Base-by-base conservation (phyloP, 768 basidiomycete genomes). In the Mycena capillaripes region DNA sequence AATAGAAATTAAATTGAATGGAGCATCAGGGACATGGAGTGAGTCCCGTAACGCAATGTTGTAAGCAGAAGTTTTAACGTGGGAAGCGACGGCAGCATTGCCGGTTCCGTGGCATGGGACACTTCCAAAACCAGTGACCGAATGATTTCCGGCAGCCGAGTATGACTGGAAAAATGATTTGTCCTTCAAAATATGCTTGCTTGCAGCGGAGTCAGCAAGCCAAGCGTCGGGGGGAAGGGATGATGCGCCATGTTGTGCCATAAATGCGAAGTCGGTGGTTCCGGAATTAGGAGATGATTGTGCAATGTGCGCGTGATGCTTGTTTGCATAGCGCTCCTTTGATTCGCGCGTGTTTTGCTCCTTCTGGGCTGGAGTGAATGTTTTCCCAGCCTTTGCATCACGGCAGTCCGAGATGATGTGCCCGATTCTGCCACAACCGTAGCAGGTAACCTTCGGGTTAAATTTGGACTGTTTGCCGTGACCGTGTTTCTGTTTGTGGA, bases 1-100 rank as follows among this genome's bases (percentile, higher is more conserved):
- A 34, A 73, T 70, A n/a, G 46, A 56, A 40, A 68, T 68, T 30
- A 69, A 46, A 44, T 60, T 74, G 52, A 71, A 62, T n/a, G 69
- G 58, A 34, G 72, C 66, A 17, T 69, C 64, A 19, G 67, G 68
- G 30, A 70, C 71, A 38, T 38, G 38, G 16, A 38, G 38, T 38
- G 38, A 10, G 9, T 38, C 38, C 38, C 16, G 10, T 16, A 67
- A 12, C 46, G 60, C 48, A n/a, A 62, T 62, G 29, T 46, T 46
- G 44, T 62, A 62, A 8, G 60, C 60, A 2, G 60, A 62, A 16
- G 11, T 48, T 48, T 62, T 62, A 4, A 62, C 60, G n/a, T 62
- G 60, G 30, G 60, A 62, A 34, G 60, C 60, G 30, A 62, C 29
- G 44, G 32, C 60, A 48, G 44, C 60, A 14, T 25, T 62, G 60